Conservation (phyloP, 2,329 filamentous ascomycete species). For the Pyricularia grisea region DNA sequence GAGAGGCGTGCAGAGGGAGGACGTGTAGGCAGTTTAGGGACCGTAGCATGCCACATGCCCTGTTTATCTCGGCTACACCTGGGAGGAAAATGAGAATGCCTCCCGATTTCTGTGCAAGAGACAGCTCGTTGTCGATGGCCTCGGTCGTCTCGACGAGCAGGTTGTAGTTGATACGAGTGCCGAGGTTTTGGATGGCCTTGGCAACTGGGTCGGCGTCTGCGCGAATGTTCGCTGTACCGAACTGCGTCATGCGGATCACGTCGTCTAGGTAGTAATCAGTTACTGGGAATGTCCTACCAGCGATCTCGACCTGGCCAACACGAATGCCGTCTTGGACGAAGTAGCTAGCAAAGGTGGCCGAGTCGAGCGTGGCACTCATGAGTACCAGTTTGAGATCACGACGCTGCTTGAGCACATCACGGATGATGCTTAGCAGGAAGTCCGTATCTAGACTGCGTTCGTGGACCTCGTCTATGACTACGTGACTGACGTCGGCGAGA, state of each 20-base stretch:
- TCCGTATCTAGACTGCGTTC: conserved; percentile 92
- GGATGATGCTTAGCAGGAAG: conserved; percentile 79
- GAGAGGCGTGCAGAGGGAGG: conserved; percentile 82
- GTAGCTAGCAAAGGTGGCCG: conserved; percentile 74
- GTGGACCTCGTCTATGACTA: conserved; percentile 95
- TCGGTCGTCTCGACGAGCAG: conserved; percentile 72
- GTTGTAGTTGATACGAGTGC: conserved; percentile 85
- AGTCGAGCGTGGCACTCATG: conserved; percentile 95
- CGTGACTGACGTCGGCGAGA: conserved; percentile 82
- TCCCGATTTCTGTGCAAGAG: conserved; percentile 56
- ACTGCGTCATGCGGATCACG: conserved; percentile 70
- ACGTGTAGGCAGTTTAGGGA: conserved; percentile 53
- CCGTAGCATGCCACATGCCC: conserved; percentile 61
- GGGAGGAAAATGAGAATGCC: conserved; percentile 95
- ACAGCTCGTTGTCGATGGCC: conserved; percentile 70
- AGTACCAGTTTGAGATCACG: conserved; percentile 81
- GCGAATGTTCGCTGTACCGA: conserved; percentile 33
- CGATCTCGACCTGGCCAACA: conserved; percentile 78
- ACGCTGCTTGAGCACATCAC: conserved; percentile 66
- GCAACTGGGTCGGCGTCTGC: conserved; percentile 48
- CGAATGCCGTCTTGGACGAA: conserved; percentile 59
- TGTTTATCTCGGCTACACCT: conserved; percentile 83
- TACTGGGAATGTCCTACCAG: conserved; percentile 82
- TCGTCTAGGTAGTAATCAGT: conserved; percentile 87
- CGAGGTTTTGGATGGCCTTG: conserved; percentile 61